Evolutionary conservation across 495 filamentous ascomycete genomes (phyloP).

Genomic region (Astrothelium subdiscretum): DNA sequence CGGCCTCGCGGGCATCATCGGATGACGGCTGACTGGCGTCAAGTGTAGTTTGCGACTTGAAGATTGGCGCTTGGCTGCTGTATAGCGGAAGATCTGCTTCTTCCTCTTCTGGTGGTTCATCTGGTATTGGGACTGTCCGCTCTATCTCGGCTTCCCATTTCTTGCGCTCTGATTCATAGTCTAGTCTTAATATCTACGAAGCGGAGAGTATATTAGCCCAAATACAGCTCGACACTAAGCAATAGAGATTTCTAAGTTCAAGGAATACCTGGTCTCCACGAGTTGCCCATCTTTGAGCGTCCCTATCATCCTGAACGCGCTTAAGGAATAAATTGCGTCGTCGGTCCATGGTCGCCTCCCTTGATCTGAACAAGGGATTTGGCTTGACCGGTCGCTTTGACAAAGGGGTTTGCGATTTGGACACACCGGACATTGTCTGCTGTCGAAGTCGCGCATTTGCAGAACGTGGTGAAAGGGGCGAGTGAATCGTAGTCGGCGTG

Average conservation of each 20-base stretch:
- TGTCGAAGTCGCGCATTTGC: slow-evolving; percentile 21
- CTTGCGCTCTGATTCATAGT: slow-evolving; percentile 34
- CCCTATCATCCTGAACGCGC: slow-evolving; percentile 59
- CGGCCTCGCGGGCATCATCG: slow-evolving; percentile 26
- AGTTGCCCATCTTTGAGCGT: slow-evolving; percentile 52
- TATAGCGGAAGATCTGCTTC: slow-evolving; percentile 27
- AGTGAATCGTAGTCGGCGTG: slow-evolving; percentile 10
- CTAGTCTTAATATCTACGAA: slow-evolving; percentile 35
- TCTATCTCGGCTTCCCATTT: slow-evolving; percentile 36
- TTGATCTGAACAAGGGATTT: slow-evolving; percentile 19
- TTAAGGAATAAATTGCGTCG: slow-evolving; percentile 60
- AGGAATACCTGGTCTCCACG: slow-evolving; percentile 62
- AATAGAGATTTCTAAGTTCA: not conserved
- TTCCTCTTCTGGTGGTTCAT: slow-evolving; percentile 32
- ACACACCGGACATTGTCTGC: not conserved
- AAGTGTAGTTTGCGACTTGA: slow-evolving; percentile 13
- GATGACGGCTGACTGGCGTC: slow-evolving; percentile 32
- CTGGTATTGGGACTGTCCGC: slow-evolving; percentile 20
- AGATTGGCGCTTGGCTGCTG: slow-evolving; percentile 20
- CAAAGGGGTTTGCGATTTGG: slow-evolving; percentile 8
- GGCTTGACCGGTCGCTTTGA: slow-evolving; percentile 26
- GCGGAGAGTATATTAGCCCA: not conserved
- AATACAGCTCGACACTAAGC: slow-evolving; percentile 8
- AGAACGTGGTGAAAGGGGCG: slow-evolving; percentile 28
- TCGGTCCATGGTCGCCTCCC: slow-evolving; percentile 34